phyloP scores from a whole-genome alignment of 73 alveolate genomes.

The Durusdinium trenchii region DNA sequence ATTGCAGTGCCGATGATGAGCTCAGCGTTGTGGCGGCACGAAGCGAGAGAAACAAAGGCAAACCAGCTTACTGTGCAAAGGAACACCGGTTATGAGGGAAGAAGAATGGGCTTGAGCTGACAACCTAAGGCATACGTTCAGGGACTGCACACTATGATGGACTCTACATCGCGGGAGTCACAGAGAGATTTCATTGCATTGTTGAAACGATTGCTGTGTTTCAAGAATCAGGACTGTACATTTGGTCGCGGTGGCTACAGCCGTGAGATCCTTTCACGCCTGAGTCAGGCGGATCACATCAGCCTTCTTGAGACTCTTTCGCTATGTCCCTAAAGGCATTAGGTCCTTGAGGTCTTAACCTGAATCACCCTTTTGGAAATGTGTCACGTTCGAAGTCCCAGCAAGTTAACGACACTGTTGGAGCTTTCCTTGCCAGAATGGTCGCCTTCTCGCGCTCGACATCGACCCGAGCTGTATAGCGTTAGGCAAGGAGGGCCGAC shows the following conservation, averaged over 20 bases:
- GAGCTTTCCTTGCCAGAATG: constrained; percentile 7
- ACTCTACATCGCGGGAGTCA: background rate
- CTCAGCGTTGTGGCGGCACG: too few species aligned
- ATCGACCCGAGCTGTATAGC: constrained; percentile 50
- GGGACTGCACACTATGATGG: constrained; percentile 26
- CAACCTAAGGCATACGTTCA: constrained; percentile 28
- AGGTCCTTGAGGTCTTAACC: background rate
- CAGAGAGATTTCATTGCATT: background rate
- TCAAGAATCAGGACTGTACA: constrained; percentile 57
- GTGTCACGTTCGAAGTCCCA: background rate
- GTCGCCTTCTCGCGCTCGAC: constrained; percentile 52
- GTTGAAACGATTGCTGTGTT: background rate
- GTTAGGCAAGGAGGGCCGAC: background rate
- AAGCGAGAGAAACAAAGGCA: too few species aligned
- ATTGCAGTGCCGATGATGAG: constrained; percentile 53
- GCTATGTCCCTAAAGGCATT: background rate
- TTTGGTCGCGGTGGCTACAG: constrained; percentile 94
- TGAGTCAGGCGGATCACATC: constrained; percentile 13
- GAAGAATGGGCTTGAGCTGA: too few species aligned
- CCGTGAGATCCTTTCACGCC: constrained; percentile 52
- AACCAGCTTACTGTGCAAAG: too few species aligned
- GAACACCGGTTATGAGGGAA: too few species aligned
- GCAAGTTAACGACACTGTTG: background rate
- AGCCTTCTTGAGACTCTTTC: background rate
- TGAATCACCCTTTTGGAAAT: background rate